These are phyloP conservation scores for Colletotrichum sp. DNA, from an alignment of 2,329 filamentous ascomycete species.

Conservation along the genomic window DNA sequence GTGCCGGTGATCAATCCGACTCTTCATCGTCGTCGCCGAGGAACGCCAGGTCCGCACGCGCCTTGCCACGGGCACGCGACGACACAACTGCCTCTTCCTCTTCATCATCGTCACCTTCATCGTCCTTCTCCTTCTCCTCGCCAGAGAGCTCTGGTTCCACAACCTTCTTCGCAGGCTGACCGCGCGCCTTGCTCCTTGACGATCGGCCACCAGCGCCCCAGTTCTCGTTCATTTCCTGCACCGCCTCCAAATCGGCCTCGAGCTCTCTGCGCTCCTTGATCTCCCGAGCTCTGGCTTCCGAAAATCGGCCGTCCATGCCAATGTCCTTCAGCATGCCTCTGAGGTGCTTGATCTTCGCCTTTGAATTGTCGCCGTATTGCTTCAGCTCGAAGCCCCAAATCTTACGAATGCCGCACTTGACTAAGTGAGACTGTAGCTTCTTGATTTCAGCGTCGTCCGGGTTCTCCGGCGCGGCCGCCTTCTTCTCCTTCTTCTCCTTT, in stretches of 20 bases:
- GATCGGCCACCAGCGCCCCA: constrained; percentile 70
- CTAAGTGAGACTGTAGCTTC: constrained; percentile 81
- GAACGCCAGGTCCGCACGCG: constrained; percentile 65
- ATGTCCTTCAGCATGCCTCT: constrained; percentile 78
- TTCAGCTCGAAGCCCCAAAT: constrained; percentile 89
- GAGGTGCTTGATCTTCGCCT: constrained; percentile 83
- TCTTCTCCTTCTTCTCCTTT: constrained; percentile 12
- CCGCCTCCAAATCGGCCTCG: constrained; percentile 80
- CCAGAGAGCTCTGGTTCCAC: constrained; percentile 35
- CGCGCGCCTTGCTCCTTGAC: constrained; percentile 36
- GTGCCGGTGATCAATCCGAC: constrained; percentile 49
- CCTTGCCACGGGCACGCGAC: constrained; percentile 49
- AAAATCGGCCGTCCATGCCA: constrained; percentile 91
- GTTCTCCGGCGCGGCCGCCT: constrained; percentile 58
- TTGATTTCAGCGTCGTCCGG: constrained; percentile 84
- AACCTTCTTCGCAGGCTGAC: constrained; percentile 32
- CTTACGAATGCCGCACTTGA: constrained; percentile 92
- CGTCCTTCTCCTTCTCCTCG: constrained; percentile 28
- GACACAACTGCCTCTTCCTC: constrained; percentile 40
- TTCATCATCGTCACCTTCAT: constrained; percentile 31
- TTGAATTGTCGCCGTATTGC: constrained; percentile 70
- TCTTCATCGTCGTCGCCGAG: constrained; percentile 71
- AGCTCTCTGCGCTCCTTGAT: constrained; percentile 91
- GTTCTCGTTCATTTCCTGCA: constrained; percentile 78
- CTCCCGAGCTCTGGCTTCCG: constrained; percentile 79